Conservation (phyloP, 2,329 filamentous ascomycete species). For the Fusarium sp. region DNA sequence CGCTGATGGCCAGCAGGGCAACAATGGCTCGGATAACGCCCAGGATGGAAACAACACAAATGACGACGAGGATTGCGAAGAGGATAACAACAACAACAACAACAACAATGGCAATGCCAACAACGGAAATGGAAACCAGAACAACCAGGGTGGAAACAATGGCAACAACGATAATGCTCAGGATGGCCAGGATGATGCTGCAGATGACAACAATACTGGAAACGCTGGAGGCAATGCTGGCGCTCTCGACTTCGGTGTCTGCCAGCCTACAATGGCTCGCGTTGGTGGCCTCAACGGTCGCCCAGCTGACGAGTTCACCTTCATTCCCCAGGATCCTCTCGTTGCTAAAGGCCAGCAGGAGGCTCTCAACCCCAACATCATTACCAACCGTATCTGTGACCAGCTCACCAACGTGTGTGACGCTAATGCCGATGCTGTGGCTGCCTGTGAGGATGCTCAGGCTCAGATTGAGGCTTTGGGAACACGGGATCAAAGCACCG, state of each 20-base stretch:
- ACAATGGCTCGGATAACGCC: background rate
- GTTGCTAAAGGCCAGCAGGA: slow-evolving; percentile 70
- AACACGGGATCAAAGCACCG: slow-evolving; percentile 58
- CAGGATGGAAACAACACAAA: background rate
- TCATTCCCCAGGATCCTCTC: slow-evolving; percentile 71
- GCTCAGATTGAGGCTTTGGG: slow-evolving; percentile 60
- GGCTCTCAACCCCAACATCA: slow-evolving; percentile 77
- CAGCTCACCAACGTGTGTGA: slow-evolving; percentile 73
- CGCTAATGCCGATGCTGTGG: slow-evolving; percentile 67
- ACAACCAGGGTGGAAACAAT: background rate
- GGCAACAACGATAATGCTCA: background rate
- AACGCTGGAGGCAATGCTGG: slow-evolving; percentile 28
- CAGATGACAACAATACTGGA: background rate
- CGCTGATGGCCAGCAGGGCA: background rate
- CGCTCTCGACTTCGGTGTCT: slow-evolving; percentile 61
- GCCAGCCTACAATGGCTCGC: slow-evolving; percentile 67
- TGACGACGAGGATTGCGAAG: background rate
- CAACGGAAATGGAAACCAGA: background rate
- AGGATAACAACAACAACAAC: background rate
- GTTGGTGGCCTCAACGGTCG: slow-evolving; percentile 66
- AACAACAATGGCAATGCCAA: background rate
- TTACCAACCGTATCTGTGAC: slow-evolving; percentile 77
- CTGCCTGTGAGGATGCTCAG: slow-evolving; percentile 62
- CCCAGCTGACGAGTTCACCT: slow-evolving; percentile 68
- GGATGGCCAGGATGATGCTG: background rate